Evolutionary conservation across 78 protist species (phyloP).

Genomic region (Cavenderia fasciculata): DNA sequence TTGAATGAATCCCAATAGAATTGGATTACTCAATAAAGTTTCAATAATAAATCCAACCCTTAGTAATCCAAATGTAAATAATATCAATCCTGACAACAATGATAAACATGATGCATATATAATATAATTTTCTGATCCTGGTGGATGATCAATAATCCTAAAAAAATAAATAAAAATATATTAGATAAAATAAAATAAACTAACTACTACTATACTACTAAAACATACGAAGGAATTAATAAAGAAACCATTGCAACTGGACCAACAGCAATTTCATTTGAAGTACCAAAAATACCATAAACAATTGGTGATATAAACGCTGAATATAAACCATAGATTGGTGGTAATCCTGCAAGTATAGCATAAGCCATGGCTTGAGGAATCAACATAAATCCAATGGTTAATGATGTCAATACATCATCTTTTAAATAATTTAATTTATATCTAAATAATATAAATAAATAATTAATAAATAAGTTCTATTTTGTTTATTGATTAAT

Average conservation of each 20-base stretch:
- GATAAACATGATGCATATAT: constrained; percentile 25
- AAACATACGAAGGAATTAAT: constrained; percentile 32
- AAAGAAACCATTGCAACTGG: constrained; percentile 82
- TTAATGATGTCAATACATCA: constrained; percentile 82
- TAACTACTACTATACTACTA: background rate
- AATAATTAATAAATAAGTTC: background rate
- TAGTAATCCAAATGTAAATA: constrained; percentile 41
- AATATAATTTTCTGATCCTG: background rate
- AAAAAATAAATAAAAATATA: background rate
- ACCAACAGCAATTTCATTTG: constrained; percentile 75
- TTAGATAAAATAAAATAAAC: background rate
- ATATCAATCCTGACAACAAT: constrained; percentile 38
- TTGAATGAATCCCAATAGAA: constrained; percentile 63
- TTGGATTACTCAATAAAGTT: constrained; percentile 60
- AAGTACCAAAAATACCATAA: constrained; percentile 73
- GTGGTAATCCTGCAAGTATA: constrained; percentile 81
- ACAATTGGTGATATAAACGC: constrained; percentile 78
- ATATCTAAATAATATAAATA: background rate
- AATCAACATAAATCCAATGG: constrained; percentile 81
- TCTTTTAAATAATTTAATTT: constrained; percentile 39
- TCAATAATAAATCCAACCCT: constrained; percentile 61
- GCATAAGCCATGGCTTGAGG: constrained; percentile 87
- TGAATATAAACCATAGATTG: constrained; percentile 76
- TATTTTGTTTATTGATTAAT: background rate
- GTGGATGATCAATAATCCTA: background rate